Percentiles rank a stretch among this genome's conserved stretches.
phyloP scores from a whole-genome alignment of 2,329 filamentous ascomycete genomes.

The Hypoxylon sp. region DNA sequence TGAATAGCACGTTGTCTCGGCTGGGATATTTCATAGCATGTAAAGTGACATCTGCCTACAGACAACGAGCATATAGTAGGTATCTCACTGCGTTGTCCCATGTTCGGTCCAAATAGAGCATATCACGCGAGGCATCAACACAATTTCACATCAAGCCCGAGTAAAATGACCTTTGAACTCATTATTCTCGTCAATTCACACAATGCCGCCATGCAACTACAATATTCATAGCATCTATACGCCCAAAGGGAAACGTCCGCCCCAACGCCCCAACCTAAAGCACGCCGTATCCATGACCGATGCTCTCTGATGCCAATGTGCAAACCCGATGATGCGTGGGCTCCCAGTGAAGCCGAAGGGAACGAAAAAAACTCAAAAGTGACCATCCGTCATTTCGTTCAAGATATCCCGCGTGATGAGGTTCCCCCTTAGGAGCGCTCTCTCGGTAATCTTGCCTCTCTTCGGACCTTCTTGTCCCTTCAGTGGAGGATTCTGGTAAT shows the following conservation, averaged over 20 bases:
- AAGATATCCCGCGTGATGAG: slow-evolving; percentile 81
- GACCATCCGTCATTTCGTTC: slow-evolving; percentile 71
- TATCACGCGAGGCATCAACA: not conserved
- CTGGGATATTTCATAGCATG: too few species aligned
- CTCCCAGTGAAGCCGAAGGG: not conserved
- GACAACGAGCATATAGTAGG: too few species aligned
- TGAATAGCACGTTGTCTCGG: too few species aligned
- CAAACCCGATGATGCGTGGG: not conserved
- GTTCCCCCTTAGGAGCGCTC: slow-evolving; percentile 73
- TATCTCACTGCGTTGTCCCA: too few species aligned
- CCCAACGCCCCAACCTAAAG: slow-evolving; percentile 1
- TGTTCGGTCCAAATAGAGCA: not conserved
- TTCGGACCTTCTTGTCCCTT: slow-evolving; percentile 56
- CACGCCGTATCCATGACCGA: slow-evolving; percentile 21
- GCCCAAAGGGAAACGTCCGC: not conserved
- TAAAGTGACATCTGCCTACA: too few species aligned
- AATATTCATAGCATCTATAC: slow-evolving; percentile 7
- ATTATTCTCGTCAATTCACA: not conserved
- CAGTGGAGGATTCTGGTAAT: slow-evolving; percentile 54
- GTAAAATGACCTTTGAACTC: not conserved
- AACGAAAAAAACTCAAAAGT: slow-evolving; percentile 34
- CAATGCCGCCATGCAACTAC: not conserved
- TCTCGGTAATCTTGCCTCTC: slow-evolving; percentile 69
- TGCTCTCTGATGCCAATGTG: slow-evolving; percentile 12
- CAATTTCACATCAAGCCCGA: not conserved